phyloP scores from a whole-genome alignment of 169 alveolate species.

The Plasmodium sp. region DNA sequence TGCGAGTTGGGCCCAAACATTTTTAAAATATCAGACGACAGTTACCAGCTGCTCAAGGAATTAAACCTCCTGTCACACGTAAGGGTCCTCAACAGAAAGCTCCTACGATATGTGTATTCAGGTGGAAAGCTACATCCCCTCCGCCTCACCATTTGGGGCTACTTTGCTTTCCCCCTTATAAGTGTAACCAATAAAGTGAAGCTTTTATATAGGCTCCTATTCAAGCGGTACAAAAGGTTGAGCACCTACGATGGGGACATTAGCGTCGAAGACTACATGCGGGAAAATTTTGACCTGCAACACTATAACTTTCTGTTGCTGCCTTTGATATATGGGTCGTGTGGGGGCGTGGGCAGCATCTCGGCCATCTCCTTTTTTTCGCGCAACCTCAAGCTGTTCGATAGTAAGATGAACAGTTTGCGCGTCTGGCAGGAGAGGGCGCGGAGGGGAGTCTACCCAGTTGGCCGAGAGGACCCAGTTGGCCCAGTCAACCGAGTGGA shows the following conservation, averaged over 20 bases:
- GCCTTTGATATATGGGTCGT: constrained; percentile 51
- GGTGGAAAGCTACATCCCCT: constrained; percentile 7
- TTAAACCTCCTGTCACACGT: neutral
- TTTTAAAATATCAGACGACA: constrained; percentile 27
- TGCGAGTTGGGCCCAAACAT: constrained; percentile 49
- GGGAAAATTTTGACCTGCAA: constrained; percentile 26
- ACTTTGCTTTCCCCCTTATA: constrained; percentile 36
- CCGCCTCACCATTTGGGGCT: constrained; percentile 2
- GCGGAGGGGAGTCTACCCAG: neutral
- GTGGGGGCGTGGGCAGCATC: constrained; percentile 33
- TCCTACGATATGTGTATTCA: constrained; percentile 2
- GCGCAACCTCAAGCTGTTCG: constrained; percentile 19
- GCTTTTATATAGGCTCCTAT: constrained; percentile 17
- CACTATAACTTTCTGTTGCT: constrained; percentile 33
- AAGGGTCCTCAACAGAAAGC: neutral
- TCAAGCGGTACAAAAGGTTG: constrained; percentile 6
- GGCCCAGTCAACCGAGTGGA: neutral
- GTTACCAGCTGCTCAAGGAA: constrained; percentile 17
- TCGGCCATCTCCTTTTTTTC: constrained; percentile 63
- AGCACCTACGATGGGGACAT: constrained; percentile 16
- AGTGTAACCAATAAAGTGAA: constrained; percentile 23
- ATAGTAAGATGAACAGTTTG: neutral
- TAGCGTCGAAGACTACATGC: constrained; percentile 24
- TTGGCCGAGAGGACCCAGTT: neutral
- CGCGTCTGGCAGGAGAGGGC: neutral